Evolutionary conservation across 805 yeast species (phyloP).

Genomic region (Candida awuae): DNA sequence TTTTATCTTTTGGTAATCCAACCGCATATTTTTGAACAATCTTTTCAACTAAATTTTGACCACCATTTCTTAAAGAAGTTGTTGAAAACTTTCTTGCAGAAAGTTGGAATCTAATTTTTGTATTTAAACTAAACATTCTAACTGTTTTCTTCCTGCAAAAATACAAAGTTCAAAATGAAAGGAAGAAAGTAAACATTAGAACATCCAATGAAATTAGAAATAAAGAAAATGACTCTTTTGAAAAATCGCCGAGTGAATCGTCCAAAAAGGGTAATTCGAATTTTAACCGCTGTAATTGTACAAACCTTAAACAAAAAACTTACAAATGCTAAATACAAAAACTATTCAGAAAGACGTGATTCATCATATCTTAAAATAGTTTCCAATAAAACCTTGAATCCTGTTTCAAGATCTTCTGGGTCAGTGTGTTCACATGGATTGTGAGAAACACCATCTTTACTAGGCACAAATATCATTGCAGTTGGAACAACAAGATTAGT

Average conservation of each 20-base stretch:
- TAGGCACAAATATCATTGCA: conserved; percentile 67
- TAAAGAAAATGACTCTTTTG: neutral
- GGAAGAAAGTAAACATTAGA: neutral
- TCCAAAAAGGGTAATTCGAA: too few species aligned
- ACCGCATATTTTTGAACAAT: conserved; percentile 92
- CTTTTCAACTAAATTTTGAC: conserved; percentile 91
- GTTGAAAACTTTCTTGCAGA: conserved; percentile 16
- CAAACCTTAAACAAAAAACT: too few species aligned
- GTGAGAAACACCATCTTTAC: conserved; percentile 58
- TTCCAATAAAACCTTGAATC: conserved; percentile 48
- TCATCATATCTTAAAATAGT: conserved; percentile 31
- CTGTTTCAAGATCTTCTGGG: conserved; percentile 57
- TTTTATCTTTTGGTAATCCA: conserved; percentile 66
- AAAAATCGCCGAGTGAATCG: too few species aligned
- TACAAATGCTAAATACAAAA: neutral
- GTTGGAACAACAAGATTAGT: conserved; percentile 54
- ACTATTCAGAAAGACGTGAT: conserved; percentile 9
- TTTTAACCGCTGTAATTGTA: too few species aligned
- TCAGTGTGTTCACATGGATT: conserved; percentile 59
- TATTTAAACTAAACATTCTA: conserved; percentile 5
- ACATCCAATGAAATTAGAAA: neutral
- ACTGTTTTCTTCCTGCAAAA: neutral
- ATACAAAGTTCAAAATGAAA: neutral
- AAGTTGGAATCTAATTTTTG: conserved; percentile 2
- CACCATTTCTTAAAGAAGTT: conserved; percentile 24